Evolutionary conservation across 192 early-diverging fungal genomes (phyloP), one percentile per base, ranked within the genome.

Genomic region (Podila clonocystis): DNA sequence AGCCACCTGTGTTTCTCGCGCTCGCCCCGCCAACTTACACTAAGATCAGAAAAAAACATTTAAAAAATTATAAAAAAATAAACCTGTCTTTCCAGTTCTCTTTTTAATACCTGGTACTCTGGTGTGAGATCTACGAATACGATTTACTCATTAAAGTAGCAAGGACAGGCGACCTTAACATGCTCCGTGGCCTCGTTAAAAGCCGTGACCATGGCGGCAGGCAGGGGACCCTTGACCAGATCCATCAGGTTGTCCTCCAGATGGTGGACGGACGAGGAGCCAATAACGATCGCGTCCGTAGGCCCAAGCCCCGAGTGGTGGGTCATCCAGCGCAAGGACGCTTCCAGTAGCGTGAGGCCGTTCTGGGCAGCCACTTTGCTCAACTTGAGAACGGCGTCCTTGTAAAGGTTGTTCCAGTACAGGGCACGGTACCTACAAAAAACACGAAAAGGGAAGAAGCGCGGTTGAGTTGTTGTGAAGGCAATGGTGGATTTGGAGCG

Each of bases 121-220:
- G 11, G 13, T 12, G 11, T 12, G 38, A 41, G 38, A 13, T n/a
- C 38, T 41, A 41, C 13, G 38, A 41, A 41, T 12, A 41, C 38
- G 9, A 41, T 13, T 34, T 13, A 41, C 11, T 29, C 34, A 28
- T 78, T 78, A 68, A 80, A 85, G 63, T 87, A 87, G 4, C 64
- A 62, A 8, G 80, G 65, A 36, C 58, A 70, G 24, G 62, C 65
- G n/a, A 78, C 63, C 70, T 85, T 86, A 28, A 84, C 88, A 15
- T 70, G 38, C 22, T 80, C 60, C 89, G 89, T 91, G 8, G 85
- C 87, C 24, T 82, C 83, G 62, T 91, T 89, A 15, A 91, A 86
- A 4, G 85, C 88, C 31, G 66, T 62, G 13, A 91, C 67, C 26
- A 93, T 70, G 2, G 58, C 73, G 50, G 77, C 69, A 8, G 89